phyloP scores from a whole-genome alignment of 768 basidiomycete genomes.

The Asterophora parasitica region DNA sequence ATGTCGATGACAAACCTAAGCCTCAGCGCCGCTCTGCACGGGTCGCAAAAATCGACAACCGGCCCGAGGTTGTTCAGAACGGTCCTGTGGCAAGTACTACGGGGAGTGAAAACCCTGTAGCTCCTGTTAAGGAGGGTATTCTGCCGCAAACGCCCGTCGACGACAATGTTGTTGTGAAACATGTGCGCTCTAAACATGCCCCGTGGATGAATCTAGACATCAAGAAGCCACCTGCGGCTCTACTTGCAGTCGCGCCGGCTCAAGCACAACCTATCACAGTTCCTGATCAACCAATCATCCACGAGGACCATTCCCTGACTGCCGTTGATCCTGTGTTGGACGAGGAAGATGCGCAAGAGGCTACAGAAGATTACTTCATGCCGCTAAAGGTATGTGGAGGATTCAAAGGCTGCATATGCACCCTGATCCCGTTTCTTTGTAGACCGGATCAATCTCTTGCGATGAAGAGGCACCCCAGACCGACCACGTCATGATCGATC shows the following conservation, averaged over 20 bases:
- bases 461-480: conserved; percentile 3
- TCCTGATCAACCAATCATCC: not conserved
- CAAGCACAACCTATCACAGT: not conserved
- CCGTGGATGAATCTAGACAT: conserved; percentile 7
- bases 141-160: not conserved
- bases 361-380: conserved; percentile 3
- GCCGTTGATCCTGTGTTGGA: not conserved
- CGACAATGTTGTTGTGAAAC: not conserved
- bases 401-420: not conserved
- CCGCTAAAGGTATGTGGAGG: conserved; percentile 3
- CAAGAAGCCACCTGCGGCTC: conserved; percentile 7
- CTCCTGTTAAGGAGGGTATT: not conserved
- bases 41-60: not conserved
- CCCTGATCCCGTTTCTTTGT: not conserved
- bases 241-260: not conserved
- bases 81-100: not conserved
- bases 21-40: conserved; percentile 13
- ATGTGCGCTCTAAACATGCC: not conserved
- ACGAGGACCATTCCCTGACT: not conserved
- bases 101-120: not conserved
- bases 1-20: not conserved
- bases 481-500: conserved; percentile 36
- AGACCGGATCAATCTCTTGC: conserved; percentile 1
- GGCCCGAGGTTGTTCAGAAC: not conserved
- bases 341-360: not conserved